Evolutionary conservation across 2,329 filamentous ascomycete genomes (phyloP), one percentile per base, ranked within the genome.

Genomic region (Leptosphaerulina australis): DNA sequence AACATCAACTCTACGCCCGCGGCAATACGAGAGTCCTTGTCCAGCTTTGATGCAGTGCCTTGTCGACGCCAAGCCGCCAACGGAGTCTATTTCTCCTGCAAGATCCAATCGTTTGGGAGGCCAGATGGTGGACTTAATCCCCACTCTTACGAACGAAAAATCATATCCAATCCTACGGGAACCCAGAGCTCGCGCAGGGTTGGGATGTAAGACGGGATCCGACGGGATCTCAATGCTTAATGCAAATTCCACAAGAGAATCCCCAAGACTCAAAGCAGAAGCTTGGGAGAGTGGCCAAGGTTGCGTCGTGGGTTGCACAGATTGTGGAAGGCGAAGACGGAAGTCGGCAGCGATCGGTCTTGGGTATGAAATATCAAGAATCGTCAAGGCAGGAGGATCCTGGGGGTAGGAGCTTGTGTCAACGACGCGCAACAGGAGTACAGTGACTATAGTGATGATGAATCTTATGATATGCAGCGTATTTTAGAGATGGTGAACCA

Each of bases 311-410:
- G 44, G 38, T 41, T 50, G 24, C 15, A 28, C 28, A 40, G 9
- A 36, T 35, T 15, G 44, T 50, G 44, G 40, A 54, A 22, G 26
- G 45, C 39, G 29, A 56, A 46, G 53, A 58, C 45, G 53, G 54
- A 54, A 54, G 50, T 52, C 54, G 53, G 56, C 53, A 56, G 11
- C 26, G 25, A 21, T 43, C 20, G 12, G 53, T 44, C 53, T 59
- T 51, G 53, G 50, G 18, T 24, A 36, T 20, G 9, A 22, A 45
- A n/a, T 18, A 28, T 39, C 40, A 39, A 50, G 47, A 44, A 30
- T 9, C 8, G 34, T 36, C 30, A 45, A 51, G 48, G 41, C 40
- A 15, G 14, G 7, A 48, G n/a, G 30, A 36, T 48, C 37, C 15
- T n/a, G 41, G 33, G 39, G 34, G 5, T 9, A 30, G 22, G 47